phyloP scores from a whole-genome alignment of 2,329 filamentous ascomycete species.

The Scedosporium apiospermum region DNA sequence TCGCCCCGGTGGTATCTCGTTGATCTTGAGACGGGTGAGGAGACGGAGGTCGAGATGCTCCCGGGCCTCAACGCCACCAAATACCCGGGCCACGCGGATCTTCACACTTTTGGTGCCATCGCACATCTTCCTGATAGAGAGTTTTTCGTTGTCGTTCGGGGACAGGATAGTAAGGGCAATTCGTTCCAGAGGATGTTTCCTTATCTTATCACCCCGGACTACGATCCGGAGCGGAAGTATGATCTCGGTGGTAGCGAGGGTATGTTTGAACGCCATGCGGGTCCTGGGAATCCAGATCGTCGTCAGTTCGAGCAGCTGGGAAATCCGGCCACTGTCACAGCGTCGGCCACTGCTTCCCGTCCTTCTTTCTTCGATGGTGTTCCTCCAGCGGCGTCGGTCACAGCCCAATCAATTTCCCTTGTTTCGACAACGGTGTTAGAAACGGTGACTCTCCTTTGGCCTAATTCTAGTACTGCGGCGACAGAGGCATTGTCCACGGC shows the following conservation, averaged over 20 bases:
- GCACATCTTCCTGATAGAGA: background rate
- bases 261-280: too few species aligned
- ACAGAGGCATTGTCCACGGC: background rate
- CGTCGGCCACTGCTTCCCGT: too few species aligned
- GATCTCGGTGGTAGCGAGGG: background rate
- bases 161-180: background rate
- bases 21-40: background rate
- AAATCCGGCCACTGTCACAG: background rate
- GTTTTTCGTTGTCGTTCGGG: constrained; percentile 3
- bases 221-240: background rate
- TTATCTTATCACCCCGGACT: background rate
- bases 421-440: background rate
- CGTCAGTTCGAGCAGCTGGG: background rate
- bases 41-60: background rate
- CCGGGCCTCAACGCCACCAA: background rate
- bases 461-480: too few species aligned
- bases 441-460: background rate
- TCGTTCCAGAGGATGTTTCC: background rate
- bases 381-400: too few species aligned
- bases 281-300: background rate
- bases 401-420: background rate
- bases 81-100: background rate
- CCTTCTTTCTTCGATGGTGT: too few species aligned
- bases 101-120: background rate
- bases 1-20: background rate